Percentiles rank a stretch among this genome's conserved stretches.
These are phyloP conservation scores for Panicum hallii DNA, from an alignment of 202 grass and related monocot species.

Conservation along the genomic window DNA sequence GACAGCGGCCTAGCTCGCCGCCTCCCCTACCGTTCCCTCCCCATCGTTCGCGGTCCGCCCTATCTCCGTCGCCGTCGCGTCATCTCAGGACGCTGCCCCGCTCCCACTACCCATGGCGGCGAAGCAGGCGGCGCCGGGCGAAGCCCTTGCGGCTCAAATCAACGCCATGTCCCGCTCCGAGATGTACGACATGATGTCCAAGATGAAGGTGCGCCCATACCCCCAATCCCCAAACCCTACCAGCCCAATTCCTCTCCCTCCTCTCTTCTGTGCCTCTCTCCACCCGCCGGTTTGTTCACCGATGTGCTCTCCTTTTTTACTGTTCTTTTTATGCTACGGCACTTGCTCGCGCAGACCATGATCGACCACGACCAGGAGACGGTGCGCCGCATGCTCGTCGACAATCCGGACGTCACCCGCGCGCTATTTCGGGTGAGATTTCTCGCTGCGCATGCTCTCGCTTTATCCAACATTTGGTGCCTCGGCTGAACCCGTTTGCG, in stretches of 20 bases:
- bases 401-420: conserved; percentile 81
- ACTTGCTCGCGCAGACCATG: conserved; percentile 49
- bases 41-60: neutral
- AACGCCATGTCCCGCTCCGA: conserved; percentile 71
- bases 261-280: neutral
- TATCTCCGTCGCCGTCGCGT: conserved; percentile 2
- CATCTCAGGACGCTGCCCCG: conserved; percentile 12
- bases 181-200: conserved; percentile 87
- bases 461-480: neutral
- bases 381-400: conserved; percentile 82
- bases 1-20: neutral
- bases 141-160: conserved; percentile 69
- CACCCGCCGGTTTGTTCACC: neutral
- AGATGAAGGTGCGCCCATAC: conserved; percentile 72
- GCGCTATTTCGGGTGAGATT: conserved; percentile 82
- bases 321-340: conserved; percentile 4
- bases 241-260: neutral
- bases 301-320: conserved; percentile 35
- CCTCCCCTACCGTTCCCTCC: neutral
- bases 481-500: neutral
- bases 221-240: conserved; percentile 48
- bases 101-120: conserved; percentile 55
- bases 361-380: conserved; percentile 83
- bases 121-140: conserved; percentile 59
- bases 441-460: neutral